Percentiles rank a stretch among this genome's conserved stretches.
Conservation (phyloP, 768 basidiomycete genomes). For the Phaeotremella skinneri region DNA sequence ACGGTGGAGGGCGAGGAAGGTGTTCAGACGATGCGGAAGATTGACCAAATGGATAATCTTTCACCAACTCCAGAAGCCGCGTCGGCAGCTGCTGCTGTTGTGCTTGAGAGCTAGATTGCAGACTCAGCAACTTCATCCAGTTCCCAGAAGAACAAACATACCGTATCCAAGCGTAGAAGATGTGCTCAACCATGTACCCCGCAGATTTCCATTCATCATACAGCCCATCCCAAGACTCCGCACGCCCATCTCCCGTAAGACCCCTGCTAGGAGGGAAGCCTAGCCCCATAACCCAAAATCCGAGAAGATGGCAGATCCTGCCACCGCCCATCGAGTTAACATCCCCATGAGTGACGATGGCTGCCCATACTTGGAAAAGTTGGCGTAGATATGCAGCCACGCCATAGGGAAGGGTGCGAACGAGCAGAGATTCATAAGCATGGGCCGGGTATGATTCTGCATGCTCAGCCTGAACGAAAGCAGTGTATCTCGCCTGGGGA, state of each 20-base stretch:
- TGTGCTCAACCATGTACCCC: conserved; percentile 26
- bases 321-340: conserved; percentile 22
- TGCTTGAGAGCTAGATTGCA: conserved; percentile 27
- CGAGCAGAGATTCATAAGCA: conserved; percentile 21
- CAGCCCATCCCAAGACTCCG: conserved; percentile 22
- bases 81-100: conserved; percentile 22
- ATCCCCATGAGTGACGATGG: conserved; percentile 22
- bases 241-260: neutral
- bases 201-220: conserved; percentile 33
- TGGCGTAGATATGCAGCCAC: conserved; percentile 19
- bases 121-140: conserved; percentile 1
- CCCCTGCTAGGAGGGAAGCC: neutral
- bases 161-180: conserved; percentile 42
- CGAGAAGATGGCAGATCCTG: conserved; percentile 21
- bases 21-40: conserved; percentile 15
- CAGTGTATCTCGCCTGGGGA: conserved; percentile 7
- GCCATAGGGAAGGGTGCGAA: conserved; percentile 3
- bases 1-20: conserved; percentile 24
- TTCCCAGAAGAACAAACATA: conserved; percentile 11
- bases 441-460: conserved; percentile 26
- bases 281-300: conserved; percentile 32
- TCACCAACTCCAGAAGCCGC: conserved; percentile 22
- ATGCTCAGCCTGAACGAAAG: conserved; percentile 30
- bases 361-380: conserved; percentile 32
- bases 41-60: conserved; percentile 31